Evolutionary conservation across 768 basidiomycete species (phyloP), one percentile per base, ranked within the genome.

Genomic region (Suillus placidus): DNA sequence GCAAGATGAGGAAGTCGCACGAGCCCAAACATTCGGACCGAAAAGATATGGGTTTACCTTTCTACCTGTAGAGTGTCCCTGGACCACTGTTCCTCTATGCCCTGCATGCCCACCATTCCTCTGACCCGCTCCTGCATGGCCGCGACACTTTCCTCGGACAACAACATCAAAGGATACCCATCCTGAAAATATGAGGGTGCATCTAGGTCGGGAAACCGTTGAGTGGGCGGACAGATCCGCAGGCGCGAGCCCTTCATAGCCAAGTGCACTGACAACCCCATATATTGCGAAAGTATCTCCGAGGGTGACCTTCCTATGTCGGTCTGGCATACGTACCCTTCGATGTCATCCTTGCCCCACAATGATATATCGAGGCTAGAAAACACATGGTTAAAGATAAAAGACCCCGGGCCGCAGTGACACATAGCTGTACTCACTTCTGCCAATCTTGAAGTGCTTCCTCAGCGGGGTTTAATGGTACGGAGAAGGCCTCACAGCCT

Each of bases 281-380:
- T 80, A 77, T 87, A 93, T 60, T 81, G 75, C 4, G 88, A 90
- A 51, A 93, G 76, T 52, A 85, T 81, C 8, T 71, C 73, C 8
- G 90, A 88, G 16, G 87, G 85, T 18, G 83, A 79, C 45, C 78
- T 79, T 54, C 74, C 75, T 51, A 70, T 63, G 45, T 80, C 60
- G 1, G 85, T 75, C 71, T 86, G 80, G 58, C 85, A 88, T 66
- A 93, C 82, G 74, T 88, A 89, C 4, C 88, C 92, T 70, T 94
- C 89, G 14, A 91, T 70, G n/a, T 72, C 71, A 40, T 78, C 75
- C 9, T 75, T 72, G 13, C 73, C 75, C 80, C 84, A 88, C 51
- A 92, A 77, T 9, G 71, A 78, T 18, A 90, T 75, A 62, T 87
- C 80, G 14, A 92, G 71, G 23, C 91, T 91, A 34, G 32, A 37